Evolutionary conservation across 1,139 yeast species (phyloP).

Genomic region (Diutina sp.): DNA sequence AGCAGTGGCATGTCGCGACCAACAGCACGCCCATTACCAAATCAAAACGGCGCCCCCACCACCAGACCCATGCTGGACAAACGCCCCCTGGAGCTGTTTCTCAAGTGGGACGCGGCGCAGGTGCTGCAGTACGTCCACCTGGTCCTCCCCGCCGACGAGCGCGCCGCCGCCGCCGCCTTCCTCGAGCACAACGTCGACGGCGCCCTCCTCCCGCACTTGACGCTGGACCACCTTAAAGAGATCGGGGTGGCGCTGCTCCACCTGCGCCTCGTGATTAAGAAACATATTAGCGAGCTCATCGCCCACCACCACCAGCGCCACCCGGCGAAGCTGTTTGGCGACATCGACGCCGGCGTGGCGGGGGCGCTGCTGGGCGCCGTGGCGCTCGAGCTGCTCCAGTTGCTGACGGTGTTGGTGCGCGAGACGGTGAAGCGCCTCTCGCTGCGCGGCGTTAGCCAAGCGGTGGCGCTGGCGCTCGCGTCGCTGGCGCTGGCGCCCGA

Average conservation of each 20-base stretch:
- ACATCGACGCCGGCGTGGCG: constrained; percentile 17
- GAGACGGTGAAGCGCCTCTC: neutral
- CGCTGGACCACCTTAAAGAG: constrained; percentile 48
- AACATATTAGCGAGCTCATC: constrained; percentile 33
- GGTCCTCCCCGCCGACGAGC: constrained; percentile 9
- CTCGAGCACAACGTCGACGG: constrained; percentile 52
- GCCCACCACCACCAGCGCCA: constrained; percentile 17
- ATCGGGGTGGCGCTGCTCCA: constrained; percentile 34
- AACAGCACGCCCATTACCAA: no score
- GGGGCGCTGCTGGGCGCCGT: constrained; percentile 19
- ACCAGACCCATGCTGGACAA: neutral
- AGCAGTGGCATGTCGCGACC: no score
- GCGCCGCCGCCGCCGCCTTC: constrained; percentile 21
- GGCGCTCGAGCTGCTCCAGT: constrained; percentile 14
- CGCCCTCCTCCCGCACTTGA: constrained; percentile 42
- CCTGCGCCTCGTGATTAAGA: constrained; percentile 35
- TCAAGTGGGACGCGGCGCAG: constrained; percentile 38
- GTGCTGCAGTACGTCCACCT: constrained; percentile 24
- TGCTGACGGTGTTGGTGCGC: neutral
- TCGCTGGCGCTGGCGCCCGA: constrained; percentile 1
- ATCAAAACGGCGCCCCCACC: no score
- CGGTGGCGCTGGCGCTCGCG: constrained; percentile 19
- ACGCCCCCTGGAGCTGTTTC: constrained; percentile 17
- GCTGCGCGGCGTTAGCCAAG: constrained; percentile 10
- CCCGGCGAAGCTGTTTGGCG: constrained; percentile 19